A percentile compares a stretch with the other conserved stretches of the same genome.
Evolutionary conservation across 768 basidiomycete species (phyloP).

Genomic region (Russula sp.): DNA sequence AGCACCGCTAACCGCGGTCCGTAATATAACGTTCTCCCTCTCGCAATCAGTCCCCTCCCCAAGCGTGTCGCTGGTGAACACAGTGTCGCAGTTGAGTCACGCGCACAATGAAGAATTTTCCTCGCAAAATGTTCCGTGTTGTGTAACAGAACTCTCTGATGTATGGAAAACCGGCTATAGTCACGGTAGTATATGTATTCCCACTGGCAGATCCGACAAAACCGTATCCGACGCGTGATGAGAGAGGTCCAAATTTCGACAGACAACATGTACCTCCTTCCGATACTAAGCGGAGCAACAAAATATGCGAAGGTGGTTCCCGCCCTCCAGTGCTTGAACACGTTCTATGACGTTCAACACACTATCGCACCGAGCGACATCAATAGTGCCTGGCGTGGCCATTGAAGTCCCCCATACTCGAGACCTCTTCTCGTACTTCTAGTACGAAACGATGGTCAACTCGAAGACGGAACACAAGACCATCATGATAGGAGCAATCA

Average conservation of each 20-base stretch:
- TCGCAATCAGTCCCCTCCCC: slow-evolving; percentile 33
- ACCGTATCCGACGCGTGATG: background rate
- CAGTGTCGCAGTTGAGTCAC: slow-evolving; percentile 1
- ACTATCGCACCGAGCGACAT: no score
- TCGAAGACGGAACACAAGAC: no score
- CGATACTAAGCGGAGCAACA: background rate
- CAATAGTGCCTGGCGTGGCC: no score
- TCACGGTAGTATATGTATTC: background rate
- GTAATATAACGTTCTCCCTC: background rate
- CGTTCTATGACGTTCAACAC: no score
- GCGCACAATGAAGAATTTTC: slow-evolving; percentile 30
- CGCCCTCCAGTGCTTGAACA: no score
- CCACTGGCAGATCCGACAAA: slow-evolving; percentile 1
- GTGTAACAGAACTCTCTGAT: background rate
- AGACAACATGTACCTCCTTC: background rate
- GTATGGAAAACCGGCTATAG: background rate
- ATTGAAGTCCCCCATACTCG: no score
- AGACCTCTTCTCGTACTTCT: no score
- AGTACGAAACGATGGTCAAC: no score
- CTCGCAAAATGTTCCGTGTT: background rate
- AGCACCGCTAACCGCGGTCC: no score
- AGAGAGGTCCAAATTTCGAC: background rate
- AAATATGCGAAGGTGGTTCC: background rate
- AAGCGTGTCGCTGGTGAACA: slow-evolving; percentile 32
- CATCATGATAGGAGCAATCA: no score